Evolutionary conservation across 441 rosid genomes (phyloP), one percentile per base, ranked within the genome.

Genomic region (Iberis amara): DNA sequence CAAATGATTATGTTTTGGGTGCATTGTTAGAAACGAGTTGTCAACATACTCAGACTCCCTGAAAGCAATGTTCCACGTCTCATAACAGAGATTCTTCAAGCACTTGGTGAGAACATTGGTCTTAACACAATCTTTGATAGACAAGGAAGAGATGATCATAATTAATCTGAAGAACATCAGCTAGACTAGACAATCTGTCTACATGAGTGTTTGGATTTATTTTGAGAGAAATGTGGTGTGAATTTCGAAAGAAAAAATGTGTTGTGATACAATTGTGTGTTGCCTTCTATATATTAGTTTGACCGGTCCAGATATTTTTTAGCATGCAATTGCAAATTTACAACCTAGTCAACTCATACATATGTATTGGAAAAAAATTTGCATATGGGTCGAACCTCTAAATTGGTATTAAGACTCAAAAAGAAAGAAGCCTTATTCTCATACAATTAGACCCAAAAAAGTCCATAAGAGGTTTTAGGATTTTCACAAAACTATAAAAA

Each of bases 181-280:
- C 32, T 6, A 61, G 39, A 9, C 7, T 18, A 4, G 66, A 62
- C 4, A 62, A 2, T 7, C 15, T 30, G 36, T 62, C 52, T 23
- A 11, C 11, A 4, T 36, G 9, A 10, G 4, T 14, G 26, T 2
- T 14, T 23, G 51, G 9, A 28, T 39, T 24, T 36, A 50, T 50
- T 27, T 3, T 6, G 7, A 33, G 38, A 10, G n/a, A n/a, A n/a
- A n/a, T n/a, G n/a, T n/a, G n/a, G n/a, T n/a, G n/a, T n/a, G n/a
- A n/a, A n/a, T n/a, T n/a, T n/a, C n/a, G n/a, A n/a, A n/a, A 33
- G 11, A 10, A 33, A 11, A 33, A 11, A 33, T 33, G 11, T 33
- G 38, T 33, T 33, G 33, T 6, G 33, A 30, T 30, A 7, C 21
- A 18, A 18, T 1, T 18, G 21, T 18, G n/a, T n/a, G n/a, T n/a